phyloP scores from a whole-genome alignment of 2,329 filamentous ascomycete genomes.

The Bipolaris gigantea region DNA sequence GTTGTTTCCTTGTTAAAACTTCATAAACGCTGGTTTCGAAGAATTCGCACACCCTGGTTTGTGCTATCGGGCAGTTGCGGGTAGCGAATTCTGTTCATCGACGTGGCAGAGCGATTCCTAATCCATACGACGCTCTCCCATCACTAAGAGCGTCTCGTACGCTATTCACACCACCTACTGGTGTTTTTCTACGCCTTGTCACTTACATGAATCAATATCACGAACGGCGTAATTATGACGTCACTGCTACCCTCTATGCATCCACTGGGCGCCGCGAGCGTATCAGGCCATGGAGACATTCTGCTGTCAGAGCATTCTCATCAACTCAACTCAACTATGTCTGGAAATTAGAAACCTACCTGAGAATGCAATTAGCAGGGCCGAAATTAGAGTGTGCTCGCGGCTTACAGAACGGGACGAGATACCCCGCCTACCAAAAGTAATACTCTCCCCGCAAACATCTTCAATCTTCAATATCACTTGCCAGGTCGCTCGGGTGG shows the following conservation, averaged over 20 bases:
- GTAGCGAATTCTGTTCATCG: background rate
- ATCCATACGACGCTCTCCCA: background rate
- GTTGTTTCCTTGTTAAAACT: background rate
- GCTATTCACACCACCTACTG: background rate
- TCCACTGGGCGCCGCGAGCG: background rate
- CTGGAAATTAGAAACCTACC: too few species aligned
- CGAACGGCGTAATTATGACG: background rate
- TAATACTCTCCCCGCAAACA: too few species aligned
- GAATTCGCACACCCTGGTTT: background rate
- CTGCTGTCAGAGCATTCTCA: background rate
- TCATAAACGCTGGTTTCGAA: background rate
- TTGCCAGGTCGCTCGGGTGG: too few species aligned
- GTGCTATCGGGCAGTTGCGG: background rate
- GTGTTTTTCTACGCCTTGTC: background rate
- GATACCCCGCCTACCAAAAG: too few species aligned
- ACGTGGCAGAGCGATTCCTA: background rate
- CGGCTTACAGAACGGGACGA: too few species aligned
- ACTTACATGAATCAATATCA: background rate
- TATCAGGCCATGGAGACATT: background rate
- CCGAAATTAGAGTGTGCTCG: too few species aligned
- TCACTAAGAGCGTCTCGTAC: too few species aligned
- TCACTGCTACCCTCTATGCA: background rate
- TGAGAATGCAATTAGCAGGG: too few species aligned
- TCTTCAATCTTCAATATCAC: too few species aligned
- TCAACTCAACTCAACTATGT: background rate